phyloP scores from a whole-genome alignment of 179 eudicot genomes.

The Silene coronaria region DNA sequence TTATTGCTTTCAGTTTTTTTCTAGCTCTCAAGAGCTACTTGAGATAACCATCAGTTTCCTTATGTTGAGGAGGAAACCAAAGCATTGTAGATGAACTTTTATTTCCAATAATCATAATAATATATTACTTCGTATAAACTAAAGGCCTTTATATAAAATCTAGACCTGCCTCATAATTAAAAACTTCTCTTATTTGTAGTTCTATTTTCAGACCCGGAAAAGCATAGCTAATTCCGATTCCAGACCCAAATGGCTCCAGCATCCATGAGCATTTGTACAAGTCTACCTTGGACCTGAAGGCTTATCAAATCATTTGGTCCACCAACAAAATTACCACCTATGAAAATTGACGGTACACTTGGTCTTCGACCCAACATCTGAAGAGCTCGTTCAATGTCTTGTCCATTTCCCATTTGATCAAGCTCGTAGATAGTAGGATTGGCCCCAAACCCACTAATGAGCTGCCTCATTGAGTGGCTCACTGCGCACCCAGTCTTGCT shows the following conservation, averaged over 20 bases:
- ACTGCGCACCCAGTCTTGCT: constrained; percentile 54
- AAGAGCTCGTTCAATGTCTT: constrained; percentile 44
- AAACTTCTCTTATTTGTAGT: too few relatives aligned
- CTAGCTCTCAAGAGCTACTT: too few relatives aligned
- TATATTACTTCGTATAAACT: too few relatives aligned
- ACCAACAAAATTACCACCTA: constrained; percentile 48
- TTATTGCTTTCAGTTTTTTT: too few relatives aligned
- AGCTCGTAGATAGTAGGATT: constrained; percentile 56
- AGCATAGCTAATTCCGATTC: constrained; percentile 13
- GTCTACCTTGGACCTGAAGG: constrained; percentile 51
- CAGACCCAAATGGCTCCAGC: constrained; percentile 58
- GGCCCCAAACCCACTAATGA: constrained; percentile 53
- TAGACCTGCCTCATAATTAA: too few relatives aligned
- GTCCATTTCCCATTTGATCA: constrained; percentile 51
- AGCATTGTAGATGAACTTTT: constrained; percentile 1
- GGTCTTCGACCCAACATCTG: constrained; percentile 35
- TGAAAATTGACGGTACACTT: constrained; percentile 49
- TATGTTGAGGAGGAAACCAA: not conserved
- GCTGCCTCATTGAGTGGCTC: constrained; percentile 42
- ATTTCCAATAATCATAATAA: not conserved
- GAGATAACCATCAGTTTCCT: too few relatives aligned
- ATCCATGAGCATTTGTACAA: constrained; percentile 45
- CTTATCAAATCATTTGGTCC: constrained; percentile 61
- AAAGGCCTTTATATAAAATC: too few relatives aligned
- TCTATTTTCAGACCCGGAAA: not conserved